These are phyloP conservation scores for Backusella sp. DNA, from an alignment of 192 early-diverging fungal genomes.

Conservation along the genomic window DNA sequence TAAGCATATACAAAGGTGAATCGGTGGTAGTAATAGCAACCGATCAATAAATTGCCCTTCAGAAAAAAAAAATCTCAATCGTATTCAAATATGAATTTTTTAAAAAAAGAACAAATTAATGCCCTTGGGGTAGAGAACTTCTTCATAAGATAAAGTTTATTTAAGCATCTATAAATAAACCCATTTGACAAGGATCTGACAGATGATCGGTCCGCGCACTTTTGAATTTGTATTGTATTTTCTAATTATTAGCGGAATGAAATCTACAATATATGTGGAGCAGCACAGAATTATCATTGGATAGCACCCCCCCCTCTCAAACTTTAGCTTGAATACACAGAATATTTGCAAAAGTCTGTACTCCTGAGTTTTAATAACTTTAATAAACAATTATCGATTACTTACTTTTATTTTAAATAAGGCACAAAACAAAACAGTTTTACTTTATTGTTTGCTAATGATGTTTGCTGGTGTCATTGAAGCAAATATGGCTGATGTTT, in stretches of 20 bases:
- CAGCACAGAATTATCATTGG: neutral
- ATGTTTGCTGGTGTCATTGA: neutral
- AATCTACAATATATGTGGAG: neutral
- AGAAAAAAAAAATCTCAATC: neutral
- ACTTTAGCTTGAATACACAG: neutral
- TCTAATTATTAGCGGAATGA: neutral
- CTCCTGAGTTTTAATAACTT: neutral
- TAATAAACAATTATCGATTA: neutral
- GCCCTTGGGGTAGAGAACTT: neutral
- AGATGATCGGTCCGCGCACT: neutral
- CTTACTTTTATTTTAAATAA: conserved; percentile 5
- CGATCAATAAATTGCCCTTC: neutral
- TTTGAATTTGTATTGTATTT: no score
- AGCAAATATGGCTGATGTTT: neutral
- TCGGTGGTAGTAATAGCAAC: neutral
- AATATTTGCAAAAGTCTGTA: neutral
- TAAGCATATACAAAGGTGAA: neutral
- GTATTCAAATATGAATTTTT: neutral
- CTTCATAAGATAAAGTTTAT: neutral
- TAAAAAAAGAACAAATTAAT: neutral
- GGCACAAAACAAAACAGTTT: neutral
- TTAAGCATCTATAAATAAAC: neutral
- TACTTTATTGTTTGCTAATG: neutral
- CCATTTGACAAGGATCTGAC: neutral
- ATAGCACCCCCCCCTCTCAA: neutral